Conservation (phyloP, 208 protist genomes). For the Acanthamoeba culbertsoni region DNA sequence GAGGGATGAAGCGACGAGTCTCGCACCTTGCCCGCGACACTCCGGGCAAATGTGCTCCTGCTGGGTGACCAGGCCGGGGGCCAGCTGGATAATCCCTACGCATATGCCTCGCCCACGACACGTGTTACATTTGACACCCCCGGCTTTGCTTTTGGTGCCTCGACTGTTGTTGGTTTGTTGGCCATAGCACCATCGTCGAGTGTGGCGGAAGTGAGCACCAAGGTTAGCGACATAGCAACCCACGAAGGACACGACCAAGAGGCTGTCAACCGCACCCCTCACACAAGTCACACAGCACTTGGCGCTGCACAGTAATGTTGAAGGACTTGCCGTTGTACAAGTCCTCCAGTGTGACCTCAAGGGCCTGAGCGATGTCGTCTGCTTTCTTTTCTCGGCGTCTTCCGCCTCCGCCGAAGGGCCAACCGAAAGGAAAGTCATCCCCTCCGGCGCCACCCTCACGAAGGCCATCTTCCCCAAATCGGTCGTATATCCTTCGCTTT, state of each 20-base stretch:
- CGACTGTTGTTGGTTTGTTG: neutral
- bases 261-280: constrained; percentile 61
- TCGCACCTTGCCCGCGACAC: constrained; percentile 36
- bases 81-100: constrained; percentile 91
- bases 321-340: constrained; percentile 97
- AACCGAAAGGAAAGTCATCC: neutral
- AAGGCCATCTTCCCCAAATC: constrained; percentile 96
- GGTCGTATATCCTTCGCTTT: constrained; percentile 97
- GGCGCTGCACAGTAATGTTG: constrained; percentile 91
- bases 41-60: constrained; percentile 39
- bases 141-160: neutral
- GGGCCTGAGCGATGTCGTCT: constrained; percentile 93
- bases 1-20: neutral
- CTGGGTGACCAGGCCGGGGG: constrained; percentile 90
- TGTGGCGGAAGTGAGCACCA: no score
- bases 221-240: no score
- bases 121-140: constrained; percentile 86
- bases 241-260: neutral
- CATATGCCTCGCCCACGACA: constrained; percentile 93
- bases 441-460: constrained; percentile 87
- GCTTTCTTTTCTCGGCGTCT: neutral
- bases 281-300: constrained; percentile 81
- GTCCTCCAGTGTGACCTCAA: constrained; percentile 94
- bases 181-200: no score
- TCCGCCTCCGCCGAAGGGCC: neutral